These are phyloP conservation scores for Arctium lappa DNA, from an alignment of 129 eudicot species.

Conservation along the genomic window DNA sequence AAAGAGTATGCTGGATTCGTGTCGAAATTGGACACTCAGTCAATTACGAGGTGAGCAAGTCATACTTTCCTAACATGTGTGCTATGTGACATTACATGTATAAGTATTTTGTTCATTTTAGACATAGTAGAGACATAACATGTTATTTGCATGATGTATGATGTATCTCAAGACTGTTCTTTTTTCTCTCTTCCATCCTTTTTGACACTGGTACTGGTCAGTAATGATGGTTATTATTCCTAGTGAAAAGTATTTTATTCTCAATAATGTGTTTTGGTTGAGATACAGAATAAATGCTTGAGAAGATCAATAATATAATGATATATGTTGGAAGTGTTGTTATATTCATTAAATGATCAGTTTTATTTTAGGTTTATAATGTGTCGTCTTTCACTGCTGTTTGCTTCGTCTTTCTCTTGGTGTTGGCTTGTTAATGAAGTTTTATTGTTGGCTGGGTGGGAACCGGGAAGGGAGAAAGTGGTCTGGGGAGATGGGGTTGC, in stretches of 20 bases:
- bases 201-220: not conserved
- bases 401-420: not conserved
- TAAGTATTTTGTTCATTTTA: not conserved
- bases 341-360: not conserved
- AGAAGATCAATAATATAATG: not conserved
- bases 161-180: not conserved
- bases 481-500: not conserved
- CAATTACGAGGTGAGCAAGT: conserved; percentile 55
- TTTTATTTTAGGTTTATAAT: not conserved
- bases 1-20: conserved; percentile 59
- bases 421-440: not conserved
- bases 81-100: not conserved
- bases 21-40: conserved; percentile 64
- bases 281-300: not conserved
- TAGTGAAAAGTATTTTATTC: not conserved
- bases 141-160: not conserved
- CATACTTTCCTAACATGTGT: not conserved
- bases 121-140: not conserved
- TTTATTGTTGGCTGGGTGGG: not conserved
- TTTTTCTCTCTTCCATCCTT: not conserved
- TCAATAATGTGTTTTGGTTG: not conserved
- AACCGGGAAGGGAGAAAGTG: not conserved
- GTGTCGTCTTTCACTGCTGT: not conserved
- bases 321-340: not conserved
- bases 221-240: not conserved